phyloP scores from a whole-genome alignment of 768 basidiomycete species.

The Boletus reticulatus region DNA sequence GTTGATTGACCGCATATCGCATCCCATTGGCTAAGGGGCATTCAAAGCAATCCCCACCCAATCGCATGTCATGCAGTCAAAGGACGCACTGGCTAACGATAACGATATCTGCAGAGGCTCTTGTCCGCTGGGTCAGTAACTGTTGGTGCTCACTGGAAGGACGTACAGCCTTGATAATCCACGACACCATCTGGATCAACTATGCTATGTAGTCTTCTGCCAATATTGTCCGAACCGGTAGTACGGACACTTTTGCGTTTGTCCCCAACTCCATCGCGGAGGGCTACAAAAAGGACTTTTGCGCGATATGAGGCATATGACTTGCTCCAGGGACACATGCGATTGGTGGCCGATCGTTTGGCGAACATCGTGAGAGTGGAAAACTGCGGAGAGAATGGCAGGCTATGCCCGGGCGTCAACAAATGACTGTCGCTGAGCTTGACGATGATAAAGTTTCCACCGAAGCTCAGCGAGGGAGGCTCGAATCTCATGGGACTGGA shows the following conservation, averaged over 20 bases:
- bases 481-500: background rate
- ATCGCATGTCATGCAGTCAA: too few relatives aligned
- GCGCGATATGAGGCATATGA: background rate
- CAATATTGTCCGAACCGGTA: background rate
- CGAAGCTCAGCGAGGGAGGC: background rate
- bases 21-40: background rate
- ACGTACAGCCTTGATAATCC: conserved; percentile 9
- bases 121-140: background rate
- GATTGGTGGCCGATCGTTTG: background rate
- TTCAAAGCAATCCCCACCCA: background rate
- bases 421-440: conserved; percentile 14
- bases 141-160: background rate
- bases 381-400: background rate
- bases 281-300: background rate
- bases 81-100: background rate
- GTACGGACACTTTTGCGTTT: background rate
- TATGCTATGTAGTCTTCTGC: conserved; percentile 2
- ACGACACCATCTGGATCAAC: background rate
- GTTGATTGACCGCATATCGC: conserved; percentile 9
- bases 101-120: too few relatives aligned
- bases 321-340: background rate
- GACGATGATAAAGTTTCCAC: conserved; percentile 11
- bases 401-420: conserved; percentile 5
- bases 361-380: conserved; percentile 2
- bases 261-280: background rate